These are phyloP conservation scores for Sporisorium reilianum DNA, from an alignment of 1,284 basidiomycete genomes.

Conservation along the genomic window DNA sequence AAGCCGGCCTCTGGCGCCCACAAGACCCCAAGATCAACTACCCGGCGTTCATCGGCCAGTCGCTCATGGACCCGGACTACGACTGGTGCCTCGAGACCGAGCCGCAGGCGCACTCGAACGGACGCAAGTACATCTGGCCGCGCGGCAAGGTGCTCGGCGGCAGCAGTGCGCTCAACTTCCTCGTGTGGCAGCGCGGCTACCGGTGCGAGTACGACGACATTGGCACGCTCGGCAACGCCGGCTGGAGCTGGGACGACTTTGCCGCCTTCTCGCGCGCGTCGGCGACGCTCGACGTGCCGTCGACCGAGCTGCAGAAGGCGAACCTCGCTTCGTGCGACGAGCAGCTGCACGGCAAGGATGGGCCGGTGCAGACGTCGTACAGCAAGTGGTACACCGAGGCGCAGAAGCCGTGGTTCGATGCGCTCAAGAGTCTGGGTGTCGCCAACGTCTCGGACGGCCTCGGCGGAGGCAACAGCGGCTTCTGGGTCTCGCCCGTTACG, in stretches of 20 bases:
- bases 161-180: constrained; percentile 71
- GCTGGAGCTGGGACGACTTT: constrained; percentile 59
- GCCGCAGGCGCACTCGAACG: constrained; percentile 47
- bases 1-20: constrained; percentile 56
- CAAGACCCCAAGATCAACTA: constrained; percentile 56
- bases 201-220: constrained; percentile 58
- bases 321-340: constrained; percentile 51
- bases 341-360: constrained; percentile 43
- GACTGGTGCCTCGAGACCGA: constrained; percentile 52
- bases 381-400: constrained; percentile 57
- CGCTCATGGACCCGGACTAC: constrained; percentile 57
- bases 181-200: constrained; percentile 59
- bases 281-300: constrained; percentile 38
- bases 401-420: constrained; percentile 53
- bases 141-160: constrained; percentile 51
- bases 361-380: constrained; percentile 51
- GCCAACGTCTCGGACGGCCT: constrained; percentile 41
- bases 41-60: constrained; percentile 52
- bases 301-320: constrained; percentile 44
- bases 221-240: constrained; percentile 48
- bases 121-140: constrained; percentile 53
- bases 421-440: constrained; percentile 51
- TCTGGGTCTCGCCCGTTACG: constrained; percentile 54
- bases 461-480: constrained; percentile 50
- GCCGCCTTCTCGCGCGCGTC: constrained; percentile 39